Evolutionary conservation across 1,284 basidiomycete genomes (phyloP).

Genomic region (Microbotryum intermedium): DNA sequence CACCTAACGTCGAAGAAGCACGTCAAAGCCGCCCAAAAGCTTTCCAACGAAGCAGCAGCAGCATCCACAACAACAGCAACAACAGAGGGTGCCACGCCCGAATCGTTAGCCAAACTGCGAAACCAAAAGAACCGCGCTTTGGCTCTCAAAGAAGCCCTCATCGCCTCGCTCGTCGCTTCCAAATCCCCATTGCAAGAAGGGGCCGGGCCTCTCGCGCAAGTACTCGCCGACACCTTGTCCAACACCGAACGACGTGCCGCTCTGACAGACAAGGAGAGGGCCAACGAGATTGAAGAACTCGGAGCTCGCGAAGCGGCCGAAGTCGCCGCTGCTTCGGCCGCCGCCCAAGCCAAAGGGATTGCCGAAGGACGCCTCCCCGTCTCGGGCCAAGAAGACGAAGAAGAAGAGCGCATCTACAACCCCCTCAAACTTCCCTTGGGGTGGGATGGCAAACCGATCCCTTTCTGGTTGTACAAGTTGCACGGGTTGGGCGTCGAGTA

Average conservation of each 20-base stretch:
- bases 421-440: slow-evolving; percentile 93
- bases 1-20: slow-evolving; percentile 93
- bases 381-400: slow-evolving; percentile 67
- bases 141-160: slow-evolving; percentile 64
- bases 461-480: slow-evolving; percentile 97
- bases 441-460: slow-evolving; percentile 98
- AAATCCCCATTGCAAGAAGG: slow-evolving; percentile 29
- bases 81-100: slow-evolving; percentile 28
- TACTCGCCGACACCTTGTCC: slow-evolving; percentile 74
- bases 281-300: slow-evolving; percentile 72
- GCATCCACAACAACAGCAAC: slow-evolving; percentile 34
- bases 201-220: slow-evolving; percentile 49
- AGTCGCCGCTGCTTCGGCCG: slow-evolving; percentile 53
- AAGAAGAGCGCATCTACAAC: slow-evolving; percentile 93
- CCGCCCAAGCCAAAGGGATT: slow-evolving; percentile 45
- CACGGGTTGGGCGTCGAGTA: slow-evolving; percentile 97
- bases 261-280: slow-evolving; percentile 88
- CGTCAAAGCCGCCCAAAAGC: slow-evolving; percentile 67
- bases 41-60: slow-evolving; percentile 42
- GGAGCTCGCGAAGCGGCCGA: slow-evolving; percentile 45
- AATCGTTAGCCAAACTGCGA: slow-evolving; percentile 35
- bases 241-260: slow-evolving; percentile 96
- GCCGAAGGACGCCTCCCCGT: slow-evolving; percentile 36
- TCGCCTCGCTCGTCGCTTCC: slow-evolving; percentile 55
- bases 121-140: slow-evolving; percentile 57